Percentiles rank a stretch among this genome's conserved stretches.
Evolutionary conservation across 805 yeast species (phyloP).

Genomic region (Candida endomychidarum): DNA sequence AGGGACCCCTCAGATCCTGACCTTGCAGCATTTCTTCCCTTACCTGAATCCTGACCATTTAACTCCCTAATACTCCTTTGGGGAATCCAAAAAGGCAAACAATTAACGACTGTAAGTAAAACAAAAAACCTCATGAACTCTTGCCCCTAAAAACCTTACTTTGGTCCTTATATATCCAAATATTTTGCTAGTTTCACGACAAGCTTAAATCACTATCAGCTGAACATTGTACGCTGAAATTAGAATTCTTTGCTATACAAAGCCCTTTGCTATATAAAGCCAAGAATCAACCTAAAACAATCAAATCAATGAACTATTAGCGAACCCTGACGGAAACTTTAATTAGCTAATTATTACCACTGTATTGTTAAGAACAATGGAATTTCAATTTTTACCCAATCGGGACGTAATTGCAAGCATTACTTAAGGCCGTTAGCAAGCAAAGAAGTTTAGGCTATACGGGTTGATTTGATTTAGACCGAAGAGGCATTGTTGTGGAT

Average conservation of each 20-base stretch:
- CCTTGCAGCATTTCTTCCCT: not conserved
- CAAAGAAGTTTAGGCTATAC: not conserved
- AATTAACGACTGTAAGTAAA: not conserved
- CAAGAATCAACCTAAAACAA: too few species aligned
- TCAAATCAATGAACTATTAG: not conserved
- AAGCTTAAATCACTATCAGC: too few species aligned
- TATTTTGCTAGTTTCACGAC: too few species aligned
- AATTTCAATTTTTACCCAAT: not conserved
- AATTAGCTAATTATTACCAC: not conserved
- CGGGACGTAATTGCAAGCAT: not conserved
- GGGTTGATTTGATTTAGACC: not conserved
- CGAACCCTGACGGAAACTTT: not conserved
- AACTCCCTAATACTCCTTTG: constrained; percentile 1
- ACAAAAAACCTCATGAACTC: not conserved
- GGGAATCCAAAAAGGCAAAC: not conserved
- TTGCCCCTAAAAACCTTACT: too few species aligned
- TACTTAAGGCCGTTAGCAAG: not conserved
- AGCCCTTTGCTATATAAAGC: too few species aligned
- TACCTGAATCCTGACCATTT: not conserved
- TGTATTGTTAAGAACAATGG: constrained; percentile 2
- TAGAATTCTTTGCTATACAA: too few species aligned
- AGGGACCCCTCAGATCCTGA: too few species aligned
- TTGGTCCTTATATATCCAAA: too few species aligned
- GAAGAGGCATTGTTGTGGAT: not conserved
- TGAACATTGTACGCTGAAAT: too few species aligned